Evolutionary conservation across 2,329 filamentous ascomycete genomes (phyloP).

Genomic region (Fusarium odoratissimum): DNA sequence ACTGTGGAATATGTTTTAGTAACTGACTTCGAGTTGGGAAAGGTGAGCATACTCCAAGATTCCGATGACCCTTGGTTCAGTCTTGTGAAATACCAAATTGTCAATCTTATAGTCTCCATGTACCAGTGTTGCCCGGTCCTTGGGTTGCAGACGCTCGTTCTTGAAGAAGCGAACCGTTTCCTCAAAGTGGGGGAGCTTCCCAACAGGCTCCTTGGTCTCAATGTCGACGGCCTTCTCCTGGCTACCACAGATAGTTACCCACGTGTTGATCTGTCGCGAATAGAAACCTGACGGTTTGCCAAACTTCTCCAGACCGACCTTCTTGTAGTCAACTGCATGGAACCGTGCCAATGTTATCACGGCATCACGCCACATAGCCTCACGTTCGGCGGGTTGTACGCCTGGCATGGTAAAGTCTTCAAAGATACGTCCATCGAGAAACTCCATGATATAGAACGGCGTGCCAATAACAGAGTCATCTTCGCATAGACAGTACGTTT

Average conservation of each 20-base stretch:
- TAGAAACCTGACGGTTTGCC: slow-evolving; percentile 85
- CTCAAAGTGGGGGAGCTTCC: slow-evolving; percentile 84
- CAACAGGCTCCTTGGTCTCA: slow-evolving; percentile 81
- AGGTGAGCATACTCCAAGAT: slow-evolving; percentile 77
- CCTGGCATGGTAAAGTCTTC: slow-evolving; percentile 86
- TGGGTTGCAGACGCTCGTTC: slow-evolving; percentile 75
- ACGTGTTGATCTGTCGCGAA: slow-evolving; percentile 84
- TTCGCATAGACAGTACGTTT: slow-evolving; percentile 85
- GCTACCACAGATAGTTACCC: slow-evolving; percentile 79
- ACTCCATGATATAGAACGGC: slow-evolving; percentile 97
- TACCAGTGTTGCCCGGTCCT: slow-evolving; percentile 81
- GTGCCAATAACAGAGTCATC: slow-evolving; percentile 85
- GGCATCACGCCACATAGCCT: slow-evolving; percentile 86
- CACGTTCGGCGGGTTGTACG: slow-evolving; percentile 74
- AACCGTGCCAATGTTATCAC: slow-evolving; percentile 85
- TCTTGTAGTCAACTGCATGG: slow-evolving; percentile 76
- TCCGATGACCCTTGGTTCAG: slow-evolving; percentile 87
- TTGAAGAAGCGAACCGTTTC: slow-evolving; percentile 84
- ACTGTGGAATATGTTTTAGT: slow-evolving; percentile 51
- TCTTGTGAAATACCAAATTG: slow-evolving; percentile 90
- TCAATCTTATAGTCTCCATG: slow-evolving; percentile 98
- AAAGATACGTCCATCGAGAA: slow-evolving; percentile 92
- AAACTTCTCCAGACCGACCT: slow-evolving; percentile 77
- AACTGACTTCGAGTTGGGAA: neutral
- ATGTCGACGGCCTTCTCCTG: slow-evolving; percentile 82